A percentile compares a stretch with the other conserved stretches of the same genome.
phyloP scores from a whole-genome alignment of 73 alveolate species.

The Tetrahymena elliotti region DNA sequence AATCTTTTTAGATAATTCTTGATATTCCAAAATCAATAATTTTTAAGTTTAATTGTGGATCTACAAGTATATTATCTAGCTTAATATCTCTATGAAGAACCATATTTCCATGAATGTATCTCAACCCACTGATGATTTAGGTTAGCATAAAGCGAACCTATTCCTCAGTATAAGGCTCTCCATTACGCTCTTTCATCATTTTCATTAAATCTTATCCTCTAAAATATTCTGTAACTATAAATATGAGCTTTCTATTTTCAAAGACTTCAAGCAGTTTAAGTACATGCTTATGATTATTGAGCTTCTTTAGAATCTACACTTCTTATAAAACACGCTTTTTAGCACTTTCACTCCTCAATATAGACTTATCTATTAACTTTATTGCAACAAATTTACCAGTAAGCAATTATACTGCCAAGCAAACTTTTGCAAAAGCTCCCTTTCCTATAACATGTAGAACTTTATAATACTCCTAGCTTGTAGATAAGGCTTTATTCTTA shows the following conservation, averaged over 20 bases:
- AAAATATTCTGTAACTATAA: conserved; percentile 84
- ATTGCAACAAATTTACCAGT: conserved; percentile 97
- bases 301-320: conserved; percentile 38
- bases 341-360: conserved; percentile 86
- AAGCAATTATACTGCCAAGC: conserved; percentile 82
- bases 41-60: conserved; percentile 76
- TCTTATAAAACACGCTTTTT: conserved; percentile 84
- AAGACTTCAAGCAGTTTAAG: conserved; percentile 80
- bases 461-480: conserved; percentile 47
- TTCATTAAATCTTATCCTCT: conserved; percentile 91
- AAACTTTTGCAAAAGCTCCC: conserved; percentile 96
- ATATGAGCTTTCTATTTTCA: conserved; percentile 83
- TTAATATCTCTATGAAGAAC: conserved; percentile 95
- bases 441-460: conserved; percentile 73
- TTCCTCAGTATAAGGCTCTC: conserved; percentile 79
- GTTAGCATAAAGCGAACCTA: conserved; percentile 76
- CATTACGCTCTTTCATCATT: conserved; percentile 63
- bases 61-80: conserved; percentile 89
- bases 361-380: conserved; percentile 87
- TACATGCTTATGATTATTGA: conserved; percentile 42
- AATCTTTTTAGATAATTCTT: conserved; percentile 65
- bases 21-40: conserved; percentile 96
- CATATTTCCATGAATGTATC: conserved; percentile 68
- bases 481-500: conserved; percentile 26
- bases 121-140: conserved; percentile 75